A percentile compares a stretch with the other conserved stretches of the same genome.
Evolutionary conservation across 179 eudicot genomes (phyloP).

Genomic region (Heliamphora pulchella): DNA sequence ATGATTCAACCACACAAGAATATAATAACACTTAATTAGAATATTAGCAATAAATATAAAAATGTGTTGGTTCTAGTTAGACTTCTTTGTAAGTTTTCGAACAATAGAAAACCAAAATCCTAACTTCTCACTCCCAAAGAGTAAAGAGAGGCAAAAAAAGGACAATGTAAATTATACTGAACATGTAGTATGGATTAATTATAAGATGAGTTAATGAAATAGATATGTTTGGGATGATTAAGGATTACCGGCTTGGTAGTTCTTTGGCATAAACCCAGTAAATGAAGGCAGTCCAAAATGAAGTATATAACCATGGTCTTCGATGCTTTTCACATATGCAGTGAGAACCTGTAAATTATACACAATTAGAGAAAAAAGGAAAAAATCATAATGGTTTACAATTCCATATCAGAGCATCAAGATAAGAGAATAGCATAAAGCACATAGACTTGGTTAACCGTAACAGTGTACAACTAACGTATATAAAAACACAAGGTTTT

Average conservation of each 20-base stretch:
- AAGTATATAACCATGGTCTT: conserved; percentile 97
- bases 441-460: neutral
- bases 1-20: neutral
- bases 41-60: neutral
- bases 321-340: conserved; percentile 84
- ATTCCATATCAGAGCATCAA: neutral
- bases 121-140: neutral
- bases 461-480: neutral
- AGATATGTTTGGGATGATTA: neutral
- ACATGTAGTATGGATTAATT: neutral
- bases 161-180: conserved; percentile 2
- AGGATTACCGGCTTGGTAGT: conserved; percentile 46
- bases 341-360: conserved; percentile 49
- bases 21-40: neutral
- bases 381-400: neutral
- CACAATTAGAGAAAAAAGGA: neutral
- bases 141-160: neutral
- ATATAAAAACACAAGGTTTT: neutral
- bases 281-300: conserved; percentile 76
- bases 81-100: neutral
- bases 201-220: neutral
- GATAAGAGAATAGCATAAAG: neutral
- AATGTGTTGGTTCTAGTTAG: neutral
- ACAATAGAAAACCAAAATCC: neutral
- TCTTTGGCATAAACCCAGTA: conserved; percentile 76